These are phyloP conservation scores for Emericellopsis cladophorae DNA, from an alignment of 2,329 filamentous ascomycete genomes.

Conservation along the genomic window DNA sequence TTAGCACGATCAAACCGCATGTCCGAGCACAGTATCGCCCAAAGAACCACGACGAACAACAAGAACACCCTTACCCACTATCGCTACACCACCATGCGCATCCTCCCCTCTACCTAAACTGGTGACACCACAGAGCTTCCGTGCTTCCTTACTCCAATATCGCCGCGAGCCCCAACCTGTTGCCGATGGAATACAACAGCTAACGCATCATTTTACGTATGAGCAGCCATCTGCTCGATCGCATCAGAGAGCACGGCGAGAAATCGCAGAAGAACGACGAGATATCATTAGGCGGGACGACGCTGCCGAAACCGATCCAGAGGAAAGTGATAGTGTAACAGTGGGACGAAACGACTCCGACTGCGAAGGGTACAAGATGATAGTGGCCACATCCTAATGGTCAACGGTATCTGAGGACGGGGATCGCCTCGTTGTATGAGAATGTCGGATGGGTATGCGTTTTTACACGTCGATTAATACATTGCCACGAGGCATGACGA, in stretches of 20 bases:
- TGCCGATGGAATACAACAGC: constrained; percentile 13
- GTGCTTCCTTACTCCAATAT: constrained; percentile 11
- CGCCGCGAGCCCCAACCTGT: constrained; percentile 12
- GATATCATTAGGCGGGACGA: constrained; percentile 15
- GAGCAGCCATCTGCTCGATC: constrained; percentile 40
- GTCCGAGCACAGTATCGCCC: no score
- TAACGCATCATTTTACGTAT: constrained; percentile 11
- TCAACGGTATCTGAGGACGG: no score
- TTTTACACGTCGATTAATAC: no score
- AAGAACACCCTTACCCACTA: no score
- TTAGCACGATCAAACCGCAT: no score
- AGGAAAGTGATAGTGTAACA: constrained; percentile 24
- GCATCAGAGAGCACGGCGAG: constrained; percentile 34
- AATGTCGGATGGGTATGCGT: no score
- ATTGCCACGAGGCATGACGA: no score
- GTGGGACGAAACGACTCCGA: constrained; percentile 4
- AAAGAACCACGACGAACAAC: no score
- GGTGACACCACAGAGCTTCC: constrained; percentile 6
- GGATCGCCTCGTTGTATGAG: no score
- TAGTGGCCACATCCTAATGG: not conserved
- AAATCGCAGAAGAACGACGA: constrained; percentile 18
- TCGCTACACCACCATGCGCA: not conserved
- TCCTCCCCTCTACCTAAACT: not conserved
- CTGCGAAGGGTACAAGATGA: not conserved
- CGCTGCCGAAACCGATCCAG: constrained; percentile 31